Conservation (phyloP, 495 filamentous ascomycete genomes). For the Daldinia childiae region DNA sequence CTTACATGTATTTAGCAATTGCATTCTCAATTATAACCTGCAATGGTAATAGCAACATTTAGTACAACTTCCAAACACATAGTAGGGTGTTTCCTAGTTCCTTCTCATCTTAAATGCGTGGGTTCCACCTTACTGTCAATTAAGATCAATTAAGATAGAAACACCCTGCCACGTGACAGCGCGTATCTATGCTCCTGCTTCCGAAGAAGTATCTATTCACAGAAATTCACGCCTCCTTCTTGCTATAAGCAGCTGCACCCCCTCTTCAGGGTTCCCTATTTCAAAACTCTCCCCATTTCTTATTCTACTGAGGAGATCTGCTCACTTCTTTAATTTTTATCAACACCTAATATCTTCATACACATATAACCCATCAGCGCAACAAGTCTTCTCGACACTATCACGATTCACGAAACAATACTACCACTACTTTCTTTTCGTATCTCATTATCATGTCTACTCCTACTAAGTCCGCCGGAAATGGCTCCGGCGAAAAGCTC, state of each 20-base stretch:
- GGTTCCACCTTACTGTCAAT: background rate
- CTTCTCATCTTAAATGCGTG: background rate
- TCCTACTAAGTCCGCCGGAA: background rate
- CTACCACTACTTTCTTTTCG: background rate
- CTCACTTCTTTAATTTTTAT: background rate
- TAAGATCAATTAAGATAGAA: background rate
- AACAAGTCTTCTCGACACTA: background rate
- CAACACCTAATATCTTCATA: background rate
- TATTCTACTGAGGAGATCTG: background rate
- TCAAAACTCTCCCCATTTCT: background rate
- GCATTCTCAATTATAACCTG: background rate
- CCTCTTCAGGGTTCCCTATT: background rate
- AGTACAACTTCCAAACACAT: background rate
- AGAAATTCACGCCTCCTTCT: background rate
- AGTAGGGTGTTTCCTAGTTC: background rate
- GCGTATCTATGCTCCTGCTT: background rate
- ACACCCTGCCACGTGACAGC: background rate
- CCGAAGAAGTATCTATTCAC: constrained; percentile 2
- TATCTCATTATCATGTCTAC: background rate
- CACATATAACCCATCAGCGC: background rate
- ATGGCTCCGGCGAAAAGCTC: background rate
- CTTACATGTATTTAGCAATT: background rate
- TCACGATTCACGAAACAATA: constrained; percentile 2
- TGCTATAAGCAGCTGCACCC: background rate
- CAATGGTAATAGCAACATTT: background rate